These are phyloP conservation scores for Kodamaea jinghongensis DNA, from an alignment of 805 yeast genomes.

Conservation along the genomic window DNA sequence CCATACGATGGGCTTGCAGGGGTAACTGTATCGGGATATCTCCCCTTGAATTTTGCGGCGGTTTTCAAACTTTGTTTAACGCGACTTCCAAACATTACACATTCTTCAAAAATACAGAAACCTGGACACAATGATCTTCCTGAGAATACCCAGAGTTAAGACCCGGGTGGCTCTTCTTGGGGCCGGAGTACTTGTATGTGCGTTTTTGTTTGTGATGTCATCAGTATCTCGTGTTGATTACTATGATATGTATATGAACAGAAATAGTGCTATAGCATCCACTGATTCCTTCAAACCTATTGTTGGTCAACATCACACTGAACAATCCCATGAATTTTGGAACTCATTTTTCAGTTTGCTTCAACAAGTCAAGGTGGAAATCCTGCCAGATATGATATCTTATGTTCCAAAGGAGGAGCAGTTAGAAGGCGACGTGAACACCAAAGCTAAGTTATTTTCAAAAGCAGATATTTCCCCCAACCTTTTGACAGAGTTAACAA, in stretches of 20 bases:
- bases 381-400: slow-evolving; percentile 15
- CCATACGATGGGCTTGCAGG: too few relatives aligned
- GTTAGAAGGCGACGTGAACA: slow-evolving; percentile 15
- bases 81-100: too few relatives aligned
- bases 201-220: background rate
- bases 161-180: slow-evolving; percentile 8
- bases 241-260: too few relatives aligned
- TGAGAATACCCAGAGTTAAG: slow-evolving; percentile 7
- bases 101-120: too few relatives aligned
- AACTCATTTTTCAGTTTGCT: slow-evolving; percentile 23
- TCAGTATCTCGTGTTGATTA: background rate
- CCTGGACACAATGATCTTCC: background rate
- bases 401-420: slow-evolving; percentile 19
- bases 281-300: slow-evolving; percentile 7
- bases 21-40: too few relatives aligned
- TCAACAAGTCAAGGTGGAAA: slow-evolving; percentile 15
- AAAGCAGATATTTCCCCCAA: slow-evolving; percentile 25
- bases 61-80: too few relatives aligned
- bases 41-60: too few relatives aligned
- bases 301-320: slow-evolving; percentile 10
- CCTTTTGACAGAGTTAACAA: slow-evolving; percentile 19
- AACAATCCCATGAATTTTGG: slow-evolving; percentile 28
- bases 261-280: too few relatives aligned
- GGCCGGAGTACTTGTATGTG: background rate
- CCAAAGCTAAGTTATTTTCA: slow-evolving; percentile 24